A percentile compares a stretch with the other conserved stretches of the same genome.
These are phyloP conservation scores for Rosa hybrid DNA, from an alignment of 331 rosid species.

Conservation along the genomic window DNA sequence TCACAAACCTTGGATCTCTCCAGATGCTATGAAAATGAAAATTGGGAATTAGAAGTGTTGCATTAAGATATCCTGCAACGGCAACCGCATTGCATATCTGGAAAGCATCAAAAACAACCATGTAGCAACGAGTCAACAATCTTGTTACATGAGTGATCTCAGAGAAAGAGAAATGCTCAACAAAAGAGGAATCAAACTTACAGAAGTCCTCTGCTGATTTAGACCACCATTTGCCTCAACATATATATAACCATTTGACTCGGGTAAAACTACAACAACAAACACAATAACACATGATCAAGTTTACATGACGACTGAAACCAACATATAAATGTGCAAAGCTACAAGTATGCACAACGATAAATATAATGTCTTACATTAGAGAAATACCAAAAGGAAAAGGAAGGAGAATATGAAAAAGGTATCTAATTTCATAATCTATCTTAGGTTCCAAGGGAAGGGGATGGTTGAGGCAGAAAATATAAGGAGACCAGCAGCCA, in stretches of 20 bases:
- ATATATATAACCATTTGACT: constrained; percentile 91
- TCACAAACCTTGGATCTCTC: constrained; percentile 97
- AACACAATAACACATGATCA: constrained; percentile 5
- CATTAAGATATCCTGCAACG: constrained; percentile 96
- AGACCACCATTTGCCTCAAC: constrained; percentile 98
- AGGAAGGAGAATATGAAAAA: not conserved
- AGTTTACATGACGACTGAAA: not conserved
- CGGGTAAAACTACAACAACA: constrained; percentile 61
- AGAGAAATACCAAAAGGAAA: not conserved
- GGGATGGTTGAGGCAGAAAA: not conserved
- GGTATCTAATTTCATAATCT: too few relatives aligned
- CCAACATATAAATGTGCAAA: not conserved
- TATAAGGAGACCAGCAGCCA: not conserved
- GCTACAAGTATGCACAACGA: not conserved
- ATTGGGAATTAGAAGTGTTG: constrained; percentile 94
- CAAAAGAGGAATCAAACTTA: constrained; percentile 38
- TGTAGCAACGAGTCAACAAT: constrained; percentile 14
- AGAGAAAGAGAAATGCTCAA: constrained; percentile 18
- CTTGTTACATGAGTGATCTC: constrained; percentile 2
- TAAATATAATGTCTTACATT: not conserved
- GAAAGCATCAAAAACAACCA: constrained; percentile 28
- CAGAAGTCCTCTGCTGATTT: constrained; percentile 97
- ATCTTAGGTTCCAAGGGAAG: too few relatives aligned
- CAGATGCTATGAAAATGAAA: constrained; percentile 98
- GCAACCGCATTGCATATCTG: constrained; percentile 99